phyloP scores from a whole-genome alignment of 2,329 filamentous ascomycete species.

The Exophiala calicioides region DNA sequence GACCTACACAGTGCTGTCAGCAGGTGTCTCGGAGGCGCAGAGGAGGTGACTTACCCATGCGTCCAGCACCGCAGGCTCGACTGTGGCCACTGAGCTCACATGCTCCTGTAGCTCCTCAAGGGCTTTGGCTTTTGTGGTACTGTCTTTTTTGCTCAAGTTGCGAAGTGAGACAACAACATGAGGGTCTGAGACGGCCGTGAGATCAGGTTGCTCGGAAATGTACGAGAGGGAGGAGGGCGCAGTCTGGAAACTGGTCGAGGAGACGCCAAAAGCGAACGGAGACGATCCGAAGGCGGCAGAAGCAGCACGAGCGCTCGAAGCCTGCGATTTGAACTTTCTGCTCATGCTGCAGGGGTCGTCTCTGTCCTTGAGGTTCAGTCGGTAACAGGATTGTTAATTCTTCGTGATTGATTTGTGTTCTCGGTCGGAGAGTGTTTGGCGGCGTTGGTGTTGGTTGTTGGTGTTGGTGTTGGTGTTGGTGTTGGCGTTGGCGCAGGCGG shows the following conservation, averaged over 20 bases:
- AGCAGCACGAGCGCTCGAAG: conserved; percentile 63
- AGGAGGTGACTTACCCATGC: conserved; percentile 70
- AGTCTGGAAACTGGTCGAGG: conserved; percentile 38
- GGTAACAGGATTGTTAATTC: not conserved
- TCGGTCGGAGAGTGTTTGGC: too few relatives aligned
- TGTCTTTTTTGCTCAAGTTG: conserved; percentile 88
- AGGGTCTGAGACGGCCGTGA: conserved; percentile 73
- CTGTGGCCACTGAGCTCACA: conserved; percentile 48
- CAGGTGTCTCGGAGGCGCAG: conserved; percentile 3
- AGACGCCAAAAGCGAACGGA: conserved; percentile 46
- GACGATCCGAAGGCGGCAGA: conserved; percentile 45
- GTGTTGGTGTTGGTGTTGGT: too few relatives aligned
- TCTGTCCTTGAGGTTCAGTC: conserved; percentile 9
- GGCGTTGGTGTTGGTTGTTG: too few relatives aligned
- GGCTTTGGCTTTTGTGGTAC: conserved; percentile 85
- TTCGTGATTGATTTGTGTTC: not conserved
- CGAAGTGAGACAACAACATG: conserved; percentile 89
- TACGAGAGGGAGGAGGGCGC: conserved; percentile 70
- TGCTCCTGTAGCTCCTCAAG: conserved; percentile 78
- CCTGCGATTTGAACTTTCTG: conserved; percentile 64
- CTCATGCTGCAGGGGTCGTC: conserved; percentile 49
- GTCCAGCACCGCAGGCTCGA: conserved; percentile 76
- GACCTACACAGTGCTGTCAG: conserved; percentile 56
- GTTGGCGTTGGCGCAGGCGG: too few relatives aligned
- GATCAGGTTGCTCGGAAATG: conserved; percentile 79